Evolutionary conservation across 805 yeast species (phyloP).

Genomic region (Lipomyces oligophaga): DNA sequence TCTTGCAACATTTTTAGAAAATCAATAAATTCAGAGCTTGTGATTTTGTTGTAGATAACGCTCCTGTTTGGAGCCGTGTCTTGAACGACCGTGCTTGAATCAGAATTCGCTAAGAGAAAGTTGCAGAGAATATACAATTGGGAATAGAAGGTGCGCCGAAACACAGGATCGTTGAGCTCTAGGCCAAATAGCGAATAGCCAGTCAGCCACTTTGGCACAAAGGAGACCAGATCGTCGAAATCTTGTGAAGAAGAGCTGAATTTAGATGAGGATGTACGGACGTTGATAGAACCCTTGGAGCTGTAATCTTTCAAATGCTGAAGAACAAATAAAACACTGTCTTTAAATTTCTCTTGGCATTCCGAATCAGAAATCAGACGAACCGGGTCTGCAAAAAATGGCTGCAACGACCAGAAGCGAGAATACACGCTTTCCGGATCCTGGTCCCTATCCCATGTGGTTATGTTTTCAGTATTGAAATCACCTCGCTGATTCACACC

Average conservation of each 20-base stretch:
- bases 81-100: neutral
- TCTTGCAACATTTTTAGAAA: conserved; percentile 22
- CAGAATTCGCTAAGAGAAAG: conserved; percentile 26
- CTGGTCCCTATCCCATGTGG: conserved; percentile 10
- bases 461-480: conserved; percentile 37
- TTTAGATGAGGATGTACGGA: neutral
- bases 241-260: conserved; percentile 9
- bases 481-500: conserved; percentile 39
- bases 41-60: conserved; percentile 27
- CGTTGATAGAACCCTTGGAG: neutral
- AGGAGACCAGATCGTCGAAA: too few relatives aligned
- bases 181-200: conserved; percentile 35
- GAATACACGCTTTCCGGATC: conserved; percentile 23
- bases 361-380: conserved; percentile 12
- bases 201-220: conserved; percentile 40
- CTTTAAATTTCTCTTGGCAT: conserved; percentile 20
- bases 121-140: conserved; percentile 35
- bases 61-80: conserved; percentile 23
- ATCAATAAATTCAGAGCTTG: conserved; percentile 24
- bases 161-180: conserved; percentile 35
- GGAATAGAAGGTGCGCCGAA: conserved; percentile 33
- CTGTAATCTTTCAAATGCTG: conserved; percentile 21
- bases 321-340: conserved; percentile 24
- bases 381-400: conserved; percentile 33
- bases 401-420: conserved; percentile 36